A percentile compares a stretch with the other conserved stretches of the same genome.
These are phyloP conservation scores for Ceraceosorus guamensis DNA, from an alignment of 1,284 basidiomycete genomes.

Conservation along the genomic window DNA sequence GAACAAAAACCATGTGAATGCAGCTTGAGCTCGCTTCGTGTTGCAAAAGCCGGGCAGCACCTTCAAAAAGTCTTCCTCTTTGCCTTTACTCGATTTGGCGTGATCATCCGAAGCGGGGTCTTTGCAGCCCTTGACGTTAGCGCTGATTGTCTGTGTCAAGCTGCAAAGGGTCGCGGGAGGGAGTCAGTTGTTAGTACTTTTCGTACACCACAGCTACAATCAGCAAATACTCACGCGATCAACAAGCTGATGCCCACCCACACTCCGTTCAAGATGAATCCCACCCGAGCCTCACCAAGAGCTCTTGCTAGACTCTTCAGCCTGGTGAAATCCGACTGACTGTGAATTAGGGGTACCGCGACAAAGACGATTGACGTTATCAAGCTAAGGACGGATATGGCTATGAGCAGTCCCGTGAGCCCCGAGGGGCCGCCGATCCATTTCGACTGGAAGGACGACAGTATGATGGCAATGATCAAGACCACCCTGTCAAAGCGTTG, in stretches of 20 bases:
- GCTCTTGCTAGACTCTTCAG: slow-evolving; percentile 12
- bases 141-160: slow-evolving; percentile 36
- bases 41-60: slow-evolving; percentile 33
- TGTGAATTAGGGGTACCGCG: slow-evolving; percentile 25
- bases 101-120: slow-evolving; percentile 32
- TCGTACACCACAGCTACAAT: neutral
- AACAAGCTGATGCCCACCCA: slow-evolving; percentile 26
- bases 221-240: slow-evolving; percentile 10
- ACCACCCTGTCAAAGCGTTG: slow-evolving; percentile 15
- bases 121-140: slow-evolving; percentile 35
- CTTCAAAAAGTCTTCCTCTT: slow-evolving; percentile 19
- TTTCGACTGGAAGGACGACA: slow-evolving; percentile 30
- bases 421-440: slow-evolving; percentile 36
- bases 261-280: slow-evolving; percentile 30
- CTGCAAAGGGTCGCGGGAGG: neutral
- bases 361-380: slow-evolving; percentile 23
- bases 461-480: slow-evolving; percentile 32
- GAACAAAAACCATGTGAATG: slow-evolving; percentile 39
- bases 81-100: slow-evolving; percentile 21
- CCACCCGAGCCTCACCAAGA: slow-evolving; percentile 31
- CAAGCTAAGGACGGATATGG: slow-evolving; percentile 21
- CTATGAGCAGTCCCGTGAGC: slow-evolving; percentile 34
- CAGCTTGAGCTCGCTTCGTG: slow-evolving; percentile 35
- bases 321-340: slow-evolving; percentile 4
- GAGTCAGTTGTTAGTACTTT: neutral